Conservation (phyloP, 805 yeast species). For the Yarrowia deformans region DNA sequence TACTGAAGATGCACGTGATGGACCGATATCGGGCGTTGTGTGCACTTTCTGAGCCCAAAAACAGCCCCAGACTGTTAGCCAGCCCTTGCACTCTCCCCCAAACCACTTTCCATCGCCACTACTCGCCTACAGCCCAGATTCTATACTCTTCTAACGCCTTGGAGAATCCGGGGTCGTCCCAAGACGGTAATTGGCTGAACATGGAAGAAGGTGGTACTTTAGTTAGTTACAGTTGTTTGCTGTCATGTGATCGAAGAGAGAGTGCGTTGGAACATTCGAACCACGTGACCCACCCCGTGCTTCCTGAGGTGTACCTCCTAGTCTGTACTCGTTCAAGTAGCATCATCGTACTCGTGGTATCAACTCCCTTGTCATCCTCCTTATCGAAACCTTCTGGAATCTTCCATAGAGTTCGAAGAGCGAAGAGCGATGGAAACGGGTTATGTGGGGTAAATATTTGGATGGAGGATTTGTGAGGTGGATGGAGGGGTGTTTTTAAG, state of each 20-base stretch:
- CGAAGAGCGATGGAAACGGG: neutral
- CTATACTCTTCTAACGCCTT: neutral
- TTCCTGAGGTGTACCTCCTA: too few species aligned
- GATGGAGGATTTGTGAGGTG: neutral
- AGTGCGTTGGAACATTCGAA: too few species aligned
- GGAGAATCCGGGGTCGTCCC: conserved; percentile 23
- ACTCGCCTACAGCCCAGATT: neutral
- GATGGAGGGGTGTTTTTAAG: neutral
- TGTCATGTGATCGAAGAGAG: too few species aligned
- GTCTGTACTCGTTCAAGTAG: too few species aligned
- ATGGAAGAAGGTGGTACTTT: too few species aligned
- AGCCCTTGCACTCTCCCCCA: too few species aligned
- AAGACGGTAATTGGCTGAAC: conserved; percentile 10
- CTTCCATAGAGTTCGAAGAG: conserved; percentile 22
- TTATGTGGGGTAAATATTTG: neutral
- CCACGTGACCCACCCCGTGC: too few species aligned
- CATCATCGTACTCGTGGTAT: too few species aligned
- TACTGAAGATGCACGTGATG: neutral
- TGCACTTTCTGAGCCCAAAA: too few species aligned
- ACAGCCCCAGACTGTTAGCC: too few species aligned
- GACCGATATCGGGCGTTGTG: too few species aligned
- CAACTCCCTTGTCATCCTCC: neutral
- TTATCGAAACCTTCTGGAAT: conserved; percentile 36
- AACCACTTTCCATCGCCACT: neutral
- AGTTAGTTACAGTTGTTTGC: too few species aligned